Conservation (phyloP, 345 rosid species). For the Hibiscus mutabilis region DNA sequence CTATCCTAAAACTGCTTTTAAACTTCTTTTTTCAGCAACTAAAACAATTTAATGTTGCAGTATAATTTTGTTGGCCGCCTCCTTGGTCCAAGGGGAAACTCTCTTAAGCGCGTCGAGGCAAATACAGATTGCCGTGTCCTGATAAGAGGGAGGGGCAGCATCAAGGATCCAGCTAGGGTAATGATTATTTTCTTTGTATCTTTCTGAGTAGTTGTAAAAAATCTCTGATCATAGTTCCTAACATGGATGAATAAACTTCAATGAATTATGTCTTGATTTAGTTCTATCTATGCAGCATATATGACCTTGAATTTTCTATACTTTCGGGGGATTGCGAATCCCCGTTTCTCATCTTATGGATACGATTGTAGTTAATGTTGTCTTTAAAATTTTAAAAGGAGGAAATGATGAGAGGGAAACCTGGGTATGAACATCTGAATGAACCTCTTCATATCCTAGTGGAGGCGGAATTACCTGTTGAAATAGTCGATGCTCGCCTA, state of each 20-base stretch:
- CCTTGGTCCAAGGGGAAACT: constrained; percentile 96
- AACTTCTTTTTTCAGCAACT: constrained; percentile 1
- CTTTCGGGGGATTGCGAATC: neutral
- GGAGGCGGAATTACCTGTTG: constrained; percentile 91
- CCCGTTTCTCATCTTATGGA: neutral
- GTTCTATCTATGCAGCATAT: neutral
- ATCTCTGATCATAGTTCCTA: neutral
- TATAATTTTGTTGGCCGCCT: constrained; percentile 74
- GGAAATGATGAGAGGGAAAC: constrained; percentile 92
- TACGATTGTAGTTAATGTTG: neutral
- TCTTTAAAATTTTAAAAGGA: constrained; percentile 39
- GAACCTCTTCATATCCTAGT: constrained; percentile 93
- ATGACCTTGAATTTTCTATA: neutral
- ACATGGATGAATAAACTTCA: neutral
- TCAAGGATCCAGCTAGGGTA: constrained; percentile 86
- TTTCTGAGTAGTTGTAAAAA: neutral
- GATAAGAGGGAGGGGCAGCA: constrained; percentile 94
- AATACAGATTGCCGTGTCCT: constrained; percentile 87
- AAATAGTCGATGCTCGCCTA: constrained; percentile 80
- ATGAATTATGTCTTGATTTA: neutral
- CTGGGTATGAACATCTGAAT: constrained; percentile 90
- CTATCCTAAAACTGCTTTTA: neutral
- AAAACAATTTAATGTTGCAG: too few relatives aligned
- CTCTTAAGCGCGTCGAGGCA: constrained; percentile 95
- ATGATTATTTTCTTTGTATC: neutral